These are phyloP conservation scores for Flaveria floridana DNA, from an alignment of 140 eudicot genomes.

Conservation along the genomic window DNA sequence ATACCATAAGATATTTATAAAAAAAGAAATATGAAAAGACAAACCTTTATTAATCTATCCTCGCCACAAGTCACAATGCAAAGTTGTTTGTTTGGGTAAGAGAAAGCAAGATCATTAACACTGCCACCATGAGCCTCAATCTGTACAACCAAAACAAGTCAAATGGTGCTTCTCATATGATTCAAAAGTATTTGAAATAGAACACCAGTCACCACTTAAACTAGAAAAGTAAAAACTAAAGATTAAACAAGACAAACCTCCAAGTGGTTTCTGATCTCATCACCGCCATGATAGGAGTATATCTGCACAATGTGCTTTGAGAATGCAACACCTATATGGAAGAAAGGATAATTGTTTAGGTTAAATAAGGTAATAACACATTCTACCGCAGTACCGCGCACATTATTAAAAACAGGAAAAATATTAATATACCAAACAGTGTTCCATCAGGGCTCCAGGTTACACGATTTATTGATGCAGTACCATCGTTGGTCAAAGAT, in stretches of 20 bases:
- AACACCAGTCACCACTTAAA: conserved; percentile 13
- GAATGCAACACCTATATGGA: conserved; percentile 62
- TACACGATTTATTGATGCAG: conserved; percentile 66
- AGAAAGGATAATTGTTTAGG: conserved; percentile 2
- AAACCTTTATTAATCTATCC: conserved; percentile 66
- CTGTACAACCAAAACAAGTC: conserved; percentile 33
- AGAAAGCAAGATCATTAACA: conserved; percentile 69
- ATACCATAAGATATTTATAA: not conserved
- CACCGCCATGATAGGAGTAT: conserved; percentile 55
- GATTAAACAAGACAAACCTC: conserved; percentile 49
- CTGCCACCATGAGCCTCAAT: conserved; percentile 77
- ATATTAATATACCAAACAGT: conserved; percentile 53
- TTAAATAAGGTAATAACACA: not conserved
- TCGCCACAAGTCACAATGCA: conserved; percentile 81
- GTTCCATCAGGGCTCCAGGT: conserved; percentile 80
- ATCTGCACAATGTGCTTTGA: conserved; percentile 79
- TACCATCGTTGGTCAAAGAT: conserved; percentile 51
- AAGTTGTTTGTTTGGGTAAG: conserved; percentile 54
- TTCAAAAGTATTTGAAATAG: conserved; percentile 4
- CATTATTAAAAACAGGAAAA: not conserved
- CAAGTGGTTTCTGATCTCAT: conserved; percentile 60
- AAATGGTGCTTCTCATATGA: not conserved
- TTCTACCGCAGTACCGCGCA: not conserved
- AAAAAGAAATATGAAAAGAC: conserved; percentile 13
- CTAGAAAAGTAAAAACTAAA: not conserved